Percentiles rank a stretch among this genome's conserved stretches.
These are phyloP conservation scores for Fusarium transvaalense DNA, from an alignment of 2,329 filamentous ascomycete species.

Conservation along the genomic window DNA sequence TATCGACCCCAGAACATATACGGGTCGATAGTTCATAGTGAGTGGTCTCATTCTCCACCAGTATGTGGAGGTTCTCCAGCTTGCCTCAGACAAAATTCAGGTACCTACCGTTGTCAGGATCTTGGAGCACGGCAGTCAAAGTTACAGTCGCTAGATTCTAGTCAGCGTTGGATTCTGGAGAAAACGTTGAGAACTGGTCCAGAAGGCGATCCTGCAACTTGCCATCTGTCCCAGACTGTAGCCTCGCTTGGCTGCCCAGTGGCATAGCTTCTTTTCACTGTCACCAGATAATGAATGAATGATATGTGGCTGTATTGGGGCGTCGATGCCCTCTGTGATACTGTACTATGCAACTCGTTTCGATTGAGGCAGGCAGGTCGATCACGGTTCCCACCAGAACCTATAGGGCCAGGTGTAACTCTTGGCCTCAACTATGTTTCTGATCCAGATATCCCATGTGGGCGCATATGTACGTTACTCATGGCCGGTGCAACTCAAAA, in stretches of 20 bases:
- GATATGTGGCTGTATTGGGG: not conserved
- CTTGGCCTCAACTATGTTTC: not conserved
- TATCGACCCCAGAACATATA: constrained; percentile 6
- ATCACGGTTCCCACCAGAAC: constrained; percentile 7
- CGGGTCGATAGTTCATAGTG: constrained; percentile 9
- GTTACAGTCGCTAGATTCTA: constrained; percentile 1
- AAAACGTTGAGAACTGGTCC: not conserved
- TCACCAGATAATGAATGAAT: not conserved
- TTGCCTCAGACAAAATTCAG: constrained; percentile 17
- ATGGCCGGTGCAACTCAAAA: not conserved
- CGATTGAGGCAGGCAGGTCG: constrained; percentile 19
- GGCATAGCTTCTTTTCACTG: not conserved
- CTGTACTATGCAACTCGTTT: not conserved
- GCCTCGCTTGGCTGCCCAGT: not conserved
- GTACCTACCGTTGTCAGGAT: constrained; percentile 30
- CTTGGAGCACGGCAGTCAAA: constrained; percentile 26
- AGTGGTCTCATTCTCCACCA: constrained; percentile 35
- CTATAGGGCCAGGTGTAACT: constrained; percentile 10
- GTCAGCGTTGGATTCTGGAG: not conserved
- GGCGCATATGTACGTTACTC: constrained; percentile 4
- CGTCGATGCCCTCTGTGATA: not conserved
- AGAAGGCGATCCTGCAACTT: not conserved
- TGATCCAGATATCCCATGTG: not conserved
- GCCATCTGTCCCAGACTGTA: not conserved
- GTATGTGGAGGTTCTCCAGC: constrained; percentile 28